Evolutionary conservation across 306 rosid genomes (phyloP).

Genomic region (Clitoria ternatea): DNA sequence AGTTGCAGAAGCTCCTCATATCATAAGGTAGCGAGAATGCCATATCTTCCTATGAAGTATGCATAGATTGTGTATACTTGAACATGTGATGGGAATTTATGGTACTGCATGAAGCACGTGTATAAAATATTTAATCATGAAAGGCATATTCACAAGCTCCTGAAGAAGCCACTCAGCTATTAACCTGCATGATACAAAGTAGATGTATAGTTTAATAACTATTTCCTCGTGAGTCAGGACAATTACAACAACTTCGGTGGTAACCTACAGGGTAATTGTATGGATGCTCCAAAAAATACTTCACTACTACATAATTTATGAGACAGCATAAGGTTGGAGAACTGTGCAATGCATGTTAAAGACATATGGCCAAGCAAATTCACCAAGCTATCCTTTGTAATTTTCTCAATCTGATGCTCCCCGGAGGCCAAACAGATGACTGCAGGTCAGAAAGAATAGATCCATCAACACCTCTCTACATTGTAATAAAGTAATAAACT

Average conservation of each 20-base stretch:
- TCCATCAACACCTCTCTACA: not conserved
- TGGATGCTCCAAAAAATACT: not conserved
- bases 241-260: not conserved
- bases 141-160: not conserved
- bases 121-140: constrained; percentile 4
- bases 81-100: not conserved
- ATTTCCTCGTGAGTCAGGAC: not conserved
- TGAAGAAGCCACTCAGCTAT: constrained; percentile 1
- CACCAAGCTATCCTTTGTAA: constrained; percentile 3
- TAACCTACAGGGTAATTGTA: not conserved
- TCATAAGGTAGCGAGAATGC: not conserved
- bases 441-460: not conserved
- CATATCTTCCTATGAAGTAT: not conserved
- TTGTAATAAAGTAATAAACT: not conserved
- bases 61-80: not conserved
- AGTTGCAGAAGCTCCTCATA: not conserved
- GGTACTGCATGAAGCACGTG: not conserved
- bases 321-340: not conserved
- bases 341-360: not conserved
- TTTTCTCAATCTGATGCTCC: constrained; percentile 2
- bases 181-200: too few species aligned
- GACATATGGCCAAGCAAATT: constrained; percentile 7
- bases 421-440: not conserved
- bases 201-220: not conserved
- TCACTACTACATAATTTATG: not conserved